phyloP scores from a whole-genome alignment of 2,329 filamentous ascomycete species.

The Monosporascus sp. region DNA sequence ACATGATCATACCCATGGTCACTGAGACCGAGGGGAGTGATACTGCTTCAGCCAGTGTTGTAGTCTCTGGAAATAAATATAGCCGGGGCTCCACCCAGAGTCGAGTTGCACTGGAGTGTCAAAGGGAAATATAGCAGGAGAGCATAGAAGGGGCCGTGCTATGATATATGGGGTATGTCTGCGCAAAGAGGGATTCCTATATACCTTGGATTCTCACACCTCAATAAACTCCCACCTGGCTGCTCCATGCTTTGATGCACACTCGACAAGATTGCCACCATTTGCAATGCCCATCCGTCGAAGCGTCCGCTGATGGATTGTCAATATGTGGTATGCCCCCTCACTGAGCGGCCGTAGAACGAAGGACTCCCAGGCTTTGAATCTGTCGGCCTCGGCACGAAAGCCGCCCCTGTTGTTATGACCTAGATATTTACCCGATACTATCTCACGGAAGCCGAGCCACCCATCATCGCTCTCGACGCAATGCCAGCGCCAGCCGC shows the following conservation, averaged over 20 bases:
- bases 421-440: constrained; percentile 7
- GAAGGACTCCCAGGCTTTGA: constrained; percentile 2
- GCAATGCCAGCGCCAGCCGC: constrained; percentile 13
- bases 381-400: not conserved
- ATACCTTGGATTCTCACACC: not conserved
- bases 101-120: too few relatives aligned
- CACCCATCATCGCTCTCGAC: constrained; percentile 3
- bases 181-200: too few relatives aligned
- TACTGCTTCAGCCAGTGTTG: too few relatives aligned
- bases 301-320: not conserved
- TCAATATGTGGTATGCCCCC: constrained; percentile 8
- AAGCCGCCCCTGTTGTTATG: constrained; percentile 2
- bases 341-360: constrained; percentile 4
- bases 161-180: too few relatives aligned
- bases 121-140: too few relatives aligned
- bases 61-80: too few relatives aligned
- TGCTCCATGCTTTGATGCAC: not conserved
- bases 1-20: too few relatives aligned
- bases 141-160: too few relatives aligned
- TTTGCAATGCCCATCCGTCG: not conserved
- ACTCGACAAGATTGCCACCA: not conserved
- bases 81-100: too few relatives aligned
- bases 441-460: constrained; percentile 7
- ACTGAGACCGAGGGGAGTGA: too few relatives aligned
- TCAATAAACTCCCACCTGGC: constrained; percentile 11